These are phyloP conservation scores for Singerocomus inundabilis DNA, from an alignment of 1,284 basidiomycete genomes.

Conservation along the genomic window DNA sequence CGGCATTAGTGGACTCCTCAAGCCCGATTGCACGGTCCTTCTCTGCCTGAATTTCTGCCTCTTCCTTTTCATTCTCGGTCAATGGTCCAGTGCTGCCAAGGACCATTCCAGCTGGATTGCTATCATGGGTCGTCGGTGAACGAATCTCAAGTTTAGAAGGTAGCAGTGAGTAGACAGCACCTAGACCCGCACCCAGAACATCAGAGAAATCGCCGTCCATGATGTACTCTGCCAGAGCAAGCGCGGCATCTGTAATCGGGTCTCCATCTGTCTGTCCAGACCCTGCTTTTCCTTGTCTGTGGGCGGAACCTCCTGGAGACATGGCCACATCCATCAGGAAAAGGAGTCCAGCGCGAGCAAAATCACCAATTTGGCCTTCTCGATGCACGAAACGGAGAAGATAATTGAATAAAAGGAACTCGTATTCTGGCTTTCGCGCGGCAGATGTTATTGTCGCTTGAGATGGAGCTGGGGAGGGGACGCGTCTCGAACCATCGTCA, in stretches of 20 bases:
- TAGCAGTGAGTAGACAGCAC: constrained; percentile 90
- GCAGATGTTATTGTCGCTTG: constrained; percentile 57
- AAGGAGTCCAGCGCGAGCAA: constrained; percentile 87
- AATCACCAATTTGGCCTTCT: constrained; percentile 92
- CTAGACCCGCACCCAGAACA: constrained; percentile 90
- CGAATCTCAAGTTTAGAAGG: constrained; percentile 82
- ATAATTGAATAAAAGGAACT: constrained; percentile 94
- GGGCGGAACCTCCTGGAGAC: constrained; percentile 60
- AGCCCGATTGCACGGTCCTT: constrained; percentile 60
- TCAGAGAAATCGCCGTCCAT: constrained; percentile 96
- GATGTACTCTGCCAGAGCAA: constrained; percentile 90
- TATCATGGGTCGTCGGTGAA: constrained; percentile 43
- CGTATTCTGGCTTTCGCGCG: constrained; percentile 80
- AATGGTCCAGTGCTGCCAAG: constrained; percentile 56
- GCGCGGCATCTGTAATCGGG: constrained; percentile 76
- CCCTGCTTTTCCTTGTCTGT: constrained; percentile 33
- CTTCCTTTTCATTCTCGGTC: constrained; percentile 56
- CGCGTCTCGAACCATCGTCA: constrained; percentile 33
- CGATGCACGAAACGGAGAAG: constrained; percentile 94
- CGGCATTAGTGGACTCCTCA: constrained; percentile 71
- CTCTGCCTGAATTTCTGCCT: constrained; percentile 53
- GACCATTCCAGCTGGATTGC: constrained; percentile 52
- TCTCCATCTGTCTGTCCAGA: constrained; percentile 43
- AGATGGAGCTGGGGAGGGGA: constrained; percentile 58
- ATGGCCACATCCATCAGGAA: constrained; percentile 95